phyloP scores from a whole-genome alignment of 768 basidiomycete genomes.

The Russula lepida region DNA sequence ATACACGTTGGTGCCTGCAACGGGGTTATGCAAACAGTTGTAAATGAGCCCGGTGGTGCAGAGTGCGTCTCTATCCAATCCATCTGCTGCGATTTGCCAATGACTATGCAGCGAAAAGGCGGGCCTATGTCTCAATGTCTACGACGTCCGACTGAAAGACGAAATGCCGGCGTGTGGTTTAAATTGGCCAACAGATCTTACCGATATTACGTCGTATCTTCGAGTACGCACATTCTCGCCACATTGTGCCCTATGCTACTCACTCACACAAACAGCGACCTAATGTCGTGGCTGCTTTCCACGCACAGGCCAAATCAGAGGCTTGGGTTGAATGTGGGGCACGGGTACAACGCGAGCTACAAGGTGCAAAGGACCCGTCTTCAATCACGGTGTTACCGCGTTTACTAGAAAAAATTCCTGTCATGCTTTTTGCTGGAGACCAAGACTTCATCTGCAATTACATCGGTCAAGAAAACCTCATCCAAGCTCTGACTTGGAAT shows the following conservation, averaged over 20 bases:
- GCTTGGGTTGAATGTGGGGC: slow-evolving; percentile 84
- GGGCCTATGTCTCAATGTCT: slow-evolving; percentile 83
- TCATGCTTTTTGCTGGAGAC: slow-evolving; percentile 91
- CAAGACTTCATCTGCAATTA: slow-evolving; percentile 97
- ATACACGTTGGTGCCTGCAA: slow-evolving; percentile 54
- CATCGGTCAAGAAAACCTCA: slow-evolving; percentile 80
- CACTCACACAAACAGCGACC: slow-evolving; percentile 41
- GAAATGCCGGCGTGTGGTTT: slow-evolving; percentile 82
- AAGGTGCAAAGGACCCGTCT: slow-evolving; percentile 48
- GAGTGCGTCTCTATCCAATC: not conserved
- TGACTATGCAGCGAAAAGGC: slow-evolving; percentile 51
- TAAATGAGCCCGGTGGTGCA: not conserved
- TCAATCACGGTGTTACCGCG: slow-evolving; percentile 69
- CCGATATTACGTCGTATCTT: slow-evolving; percentile 66
- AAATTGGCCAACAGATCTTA: slow-evolving; percentile 94
- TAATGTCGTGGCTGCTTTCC: slow-evolving; percentile 77
- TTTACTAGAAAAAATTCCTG: slow-evolving; percentile 68
- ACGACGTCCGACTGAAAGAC: slow-evolving; percentile 90
- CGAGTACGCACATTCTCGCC: slow-evolving; percentile 44
- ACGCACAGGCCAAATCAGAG: slow-evolving; percentile 67
- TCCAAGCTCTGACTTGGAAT: slow-evolving; percentile 78
- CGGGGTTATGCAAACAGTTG: slow-evolving; percentile 41
- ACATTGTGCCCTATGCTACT: not conserved
- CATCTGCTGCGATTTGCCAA: not conserved
- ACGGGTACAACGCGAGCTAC: slow-evolving; percentile 56